Evolutionary conservation across 345 rosid species (phyloP).

Genomic region (Eucalyptus pauciflora): DNA sequence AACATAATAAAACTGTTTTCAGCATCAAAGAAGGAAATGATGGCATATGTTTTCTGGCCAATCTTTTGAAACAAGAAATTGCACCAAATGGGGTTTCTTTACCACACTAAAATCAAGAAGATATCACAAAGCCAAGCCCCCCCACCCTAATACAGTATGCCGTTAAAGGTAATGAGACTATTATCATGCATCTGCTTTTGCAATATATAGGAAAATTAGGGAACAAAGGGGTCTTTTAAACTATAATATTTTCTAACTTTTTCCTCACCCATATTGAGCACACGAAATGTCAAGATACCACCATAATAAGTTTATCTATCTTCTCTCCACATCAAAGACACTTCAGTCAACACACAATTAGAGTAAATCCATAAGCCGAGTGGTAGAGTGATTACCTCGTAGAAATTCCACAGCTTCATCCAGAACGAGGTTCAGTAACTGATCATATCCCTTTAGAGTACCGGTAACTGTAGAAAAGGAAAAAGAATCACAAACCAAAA

Average conservation of each 20-base stretch:
- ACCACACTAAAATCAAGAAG: neutral
- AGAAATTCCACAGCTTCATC: constrained; percentile 82
- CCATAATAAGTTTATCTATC: neutral
- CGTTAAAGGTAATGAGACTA: neutral
- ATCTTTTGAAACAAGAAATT: neutral
- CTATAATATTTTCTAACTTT: neutral
- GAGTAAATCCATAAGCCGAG: neutral
- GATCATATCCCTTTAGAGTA: constrained; percentile 91
- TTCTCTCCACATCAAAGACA: neutral
- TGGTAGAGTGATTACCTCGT: constrained; percentile 42
- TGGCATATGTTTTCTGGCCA: neutral
- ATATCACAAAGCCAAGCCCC: neutral
- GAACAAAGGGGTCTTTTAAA: neutral
- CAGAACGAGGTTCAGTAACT: constrained; percentile 84
- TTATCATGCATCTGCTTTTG: neutral
- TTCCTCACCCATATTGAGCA: neutral
- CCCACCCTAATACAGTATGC: neutral
- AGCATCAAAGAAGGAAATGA: neutral
- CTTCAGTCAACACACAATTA: neutral
- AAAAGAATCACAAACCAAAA: neutral
- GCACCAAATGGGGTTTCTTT: neutral
- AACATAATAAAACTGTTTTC: neutral
- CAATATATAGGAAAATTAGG: neutral
- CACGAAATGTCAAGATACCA: neutral
- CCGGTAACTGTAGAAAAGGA: constrained; percentile 55